Conservation (phyloP, 192 early-diverging fungal genomes). For the Neocallimastix lanati region DNA sequence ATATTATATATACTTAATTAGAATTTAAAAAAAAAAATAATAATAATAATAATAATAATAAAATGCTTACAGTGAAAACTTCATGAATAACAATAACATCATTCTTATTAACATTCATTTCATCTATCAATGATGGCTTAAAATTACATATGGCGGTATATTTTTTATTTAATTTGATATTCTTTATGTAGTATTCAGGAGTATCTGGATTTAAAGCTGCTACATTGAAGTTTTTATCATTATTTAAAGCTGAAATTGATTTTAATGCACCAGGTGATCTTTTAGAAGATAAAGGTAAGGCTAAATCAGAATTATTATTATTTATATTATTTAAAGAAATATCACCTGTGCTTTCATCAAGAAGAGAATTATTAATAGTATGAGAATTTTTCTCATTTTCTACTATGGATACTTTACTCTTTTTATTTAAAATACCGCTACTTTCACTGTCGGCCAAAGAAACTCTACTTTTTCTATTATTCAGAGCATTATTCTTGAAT, state of each 20-base stretch:
- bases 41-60: no score
- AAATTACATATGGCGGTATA: background rate
- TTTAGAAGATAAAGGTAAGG: background rate
- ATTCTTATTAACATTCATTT: background rate
- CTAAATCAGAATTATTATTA: background rate
- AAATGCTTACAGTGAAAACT: background rate
- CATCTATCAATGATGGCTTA: background rate
- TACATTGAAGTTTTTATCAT: background rate
- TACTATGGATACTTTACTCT: background rate
- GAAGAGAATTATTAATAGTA: background rate
- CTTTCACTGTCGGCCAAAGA: background rate
- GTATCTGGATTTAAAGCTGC: background rate
- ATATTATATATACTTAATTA: no score
- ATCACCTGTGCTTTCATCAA: background rate
- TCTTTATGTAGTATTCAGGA: background rate
- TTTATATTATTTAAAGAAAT: background rate
- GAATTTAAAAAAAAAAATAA: no score
- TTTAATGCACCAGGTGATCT: no score
- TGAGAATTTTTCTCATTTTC: background rate
- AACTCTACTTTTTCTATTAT: background rate
- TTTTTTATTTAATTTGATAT: background rate
- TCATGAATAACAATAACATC: background rate
- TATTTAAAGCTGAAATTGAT: no score
- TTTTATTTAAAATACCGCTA: background rate
- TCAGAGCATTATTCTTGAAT: background rate